A percentile compares a stretch with the other conserved stretches of the same genome.
Evolutionary conservation across 352 stramenopile species (phyloP).

Genomic region (Phytophthora crassamura): DNA sequence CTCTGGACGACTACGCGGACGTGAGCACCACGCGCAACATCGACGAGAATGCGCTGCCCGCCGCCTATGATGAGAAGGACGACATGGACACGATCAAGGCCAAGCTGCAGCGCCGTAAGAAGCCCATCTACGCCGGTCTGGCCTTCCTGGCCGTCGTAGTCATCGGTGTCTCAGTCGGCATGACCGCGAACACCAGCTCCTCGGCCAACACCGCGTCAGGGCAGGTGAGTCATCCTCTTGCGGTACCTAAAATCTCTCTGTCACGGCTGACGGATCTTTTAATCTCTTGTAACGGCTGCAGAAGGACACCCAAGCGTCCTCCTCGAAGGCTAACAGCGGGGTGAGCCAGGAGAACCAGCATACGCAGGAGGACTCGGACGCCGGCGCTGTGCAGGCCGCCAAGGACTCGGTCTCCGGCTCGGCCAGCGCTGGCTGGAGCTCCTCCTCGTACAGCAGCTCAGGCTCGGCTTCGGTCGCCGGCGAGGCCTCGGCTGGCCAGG

Average conservation of each 20-base stretch:
- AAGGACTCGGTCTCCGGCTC: slow-evolving; percentile 29
- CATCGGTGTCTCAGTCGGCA: slow-evolving; percentile 50
- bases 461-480: slow-evolving; percentile 31
- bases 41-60: slow-evolving; percentile 34
- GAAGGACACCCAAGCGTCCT: slow-evolving; percentile 16
- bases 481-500: slow-evolving; percentile 34
- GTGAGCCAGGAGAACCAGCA: slow-evolving; percentile 13
- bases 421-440: slow-evolving; percentile 19
- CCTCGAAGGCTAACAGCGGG: slow-evolving; percentile 11
- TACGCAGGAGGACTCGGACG: slow-evolving; percentile 17
- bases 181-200: slow-evolving; percentile 15
- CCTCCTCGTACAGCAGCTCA: slow-evolving; percentile 16
- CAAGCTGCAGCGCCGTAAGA: slow-evolving; percentile 58
- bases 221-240: slow-evolving; percentile 30
- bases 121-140: slow-evolving; percentile 68
- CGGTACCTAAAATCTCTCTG: neutral
- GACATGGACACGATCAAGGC: slow-evolving; percentile 50
- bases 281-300: slow-evolving; percentile 6
- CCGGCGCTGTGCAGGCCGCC: slow-evolving; percentile 28
- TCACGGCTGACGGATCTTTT: slow-evolving; percentile 1
- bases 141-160: slow-evolving; percentile 63
- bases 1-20: slow-evolving; percentile 43
- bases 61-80: slow-evolving; percentile 64
- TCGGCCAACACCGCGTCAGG: slow-evolving; percentile 47
- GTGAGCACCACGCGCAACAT: slow-evolving; percentile 51